Evolutionary conservation across 495 filamentous ascomycete genomes (phyloP).

Genomic region (Penicillium soppii): DNA sequence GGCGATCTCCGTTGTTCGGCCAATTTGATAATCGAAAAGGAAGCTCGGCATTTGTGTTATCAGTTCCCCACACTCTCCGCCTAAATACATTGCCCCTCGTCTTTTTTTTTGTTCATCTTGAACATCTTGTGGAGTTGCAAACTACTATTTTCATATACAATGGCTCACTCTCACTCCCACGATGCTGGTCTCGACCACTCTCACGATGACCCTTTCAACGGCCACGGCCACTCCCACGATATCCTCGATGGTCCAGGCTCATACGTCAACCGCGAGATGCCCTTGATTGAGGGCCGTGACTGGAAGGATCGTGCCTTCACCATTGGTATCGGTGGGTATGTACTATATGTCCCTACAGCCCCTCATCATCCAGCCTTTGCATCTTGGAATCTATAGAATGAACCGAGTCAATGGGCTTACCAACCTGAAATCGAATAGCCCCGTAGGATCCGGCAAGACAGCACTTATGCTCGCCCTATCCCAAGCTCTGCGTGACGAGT

Average conservation of each 20-base stretch:
- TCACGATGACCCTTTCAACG: constrained; percentile 64
- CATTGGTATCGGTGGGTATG: constrained; percentile 93
- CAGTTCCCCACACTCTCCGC: constrained; percentile 17
- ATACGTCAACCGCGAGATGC: constrained; percentile 89
- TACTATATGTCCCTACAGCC: constrained; percentile 15
- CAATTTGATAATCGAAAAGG: constrained; percentile 6
- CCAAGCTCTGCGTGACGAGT: constrained; percentile 68
- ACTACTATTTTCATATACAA: constrained; percentile 13
- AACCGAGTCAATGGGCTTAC: neutral
- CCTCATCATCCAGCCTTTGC: no score
- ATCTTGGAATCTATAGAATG: no score
- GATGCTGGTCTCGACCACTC: constrained; percentile 52
- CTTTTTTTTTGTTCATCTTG: neutral
- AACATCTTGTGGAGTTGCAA: no score
- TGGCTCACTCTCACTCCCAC: constrained; percentile 59
- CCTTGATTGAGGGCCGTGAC: constrained; percentile 79
- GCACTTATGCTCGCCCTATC: constrained; percentile 92
- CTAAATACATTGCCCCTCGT: constrained; percentile 22
- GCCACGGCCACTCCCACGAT: constrained; percentile 95
- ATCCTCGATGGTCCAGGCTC: constrained; percentile 93
- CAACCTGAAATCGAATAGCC: constrained; percentile 47
- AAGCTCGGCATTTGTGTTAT: constrained; percentile 24
- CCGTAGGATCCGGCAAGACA: constrained; percentile 96
- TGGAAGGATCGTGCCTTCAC: constrained; percentile 94
- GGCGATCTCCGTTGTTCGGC: constrained; percentile 24